phyloP scores from a whole-genome alignment of 805 yeast species.

The Lipomyces japonicus region DNA sequence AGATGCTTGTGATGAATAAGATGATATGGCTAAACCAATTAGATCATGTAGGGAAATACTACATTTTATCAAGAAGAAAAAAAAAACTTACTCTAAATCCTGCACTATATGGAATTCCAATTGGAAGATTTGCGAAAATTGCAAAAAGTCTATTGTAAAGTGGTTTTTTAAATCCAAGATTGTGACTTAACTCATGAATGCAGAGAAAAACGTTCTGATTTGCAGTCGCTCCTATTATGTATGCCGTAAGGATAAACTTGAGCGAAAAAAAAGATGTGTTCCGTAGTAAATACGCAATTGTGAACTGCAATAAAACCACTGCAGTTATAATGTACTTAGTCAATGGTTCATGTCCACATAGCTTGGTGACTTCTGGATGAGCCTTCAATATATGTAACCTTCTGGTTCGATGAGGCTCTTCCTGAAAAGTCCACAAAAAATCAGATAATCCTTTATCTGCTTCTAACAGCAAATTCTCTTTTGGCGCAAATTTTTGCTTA shows the following conservation, averaged over 20 bases:
- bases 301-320: slow-evolving; percentile 67
- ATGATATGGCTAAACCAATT: slow-evolving; percentile 59
- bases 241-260: slow-evolving; percentile 61
- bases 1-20: slow-evolving; percentile 85
- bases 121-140: slow-evolving; percentile 74
- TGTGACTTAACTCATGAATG: slow-evolving; percentile 84
- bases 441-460: too few relatives aligned
- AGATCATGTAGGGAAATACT: not conserved
- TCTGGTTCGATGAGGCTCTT: slow-evolving; percentile 75
- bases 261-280: slow-evolving; percentile 50
- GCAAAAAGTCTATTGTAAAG: slow-evolving; percentile 72
- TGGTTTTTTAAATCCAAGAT: slow-evolving; percentile 76
- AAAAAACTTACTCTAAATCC: slow-evolving; percentile 51
- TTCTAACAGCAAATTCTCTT: too few relatives aligned
- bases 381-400: slow-evolving; percentile 68
- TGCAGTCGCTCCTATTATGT: slow-evolving; percentile 79
- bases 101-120: slow-evolving; percentile 87
- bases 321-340: slow-evolving; percentile 70
- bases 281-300: slow-evolving; percentile 58
- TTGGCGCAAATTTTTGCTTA: too few relatives aligned
- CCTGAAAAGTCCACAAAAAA: slow-evolving; percentile 78
- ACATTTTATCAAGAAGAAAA: not conserved
- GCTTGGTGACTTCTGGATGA: slow-evolving; percentile 70
- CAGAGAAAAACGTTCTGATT: slow-evolving; percentile 82
- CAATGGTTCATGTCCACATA: slow-evolving; percentile 80